A percentile compares a stretch with the other conserved stretches of the same genome.
Conservation (phyloP, 345 rosid species). For the Rhizophora mangle region DNA sequence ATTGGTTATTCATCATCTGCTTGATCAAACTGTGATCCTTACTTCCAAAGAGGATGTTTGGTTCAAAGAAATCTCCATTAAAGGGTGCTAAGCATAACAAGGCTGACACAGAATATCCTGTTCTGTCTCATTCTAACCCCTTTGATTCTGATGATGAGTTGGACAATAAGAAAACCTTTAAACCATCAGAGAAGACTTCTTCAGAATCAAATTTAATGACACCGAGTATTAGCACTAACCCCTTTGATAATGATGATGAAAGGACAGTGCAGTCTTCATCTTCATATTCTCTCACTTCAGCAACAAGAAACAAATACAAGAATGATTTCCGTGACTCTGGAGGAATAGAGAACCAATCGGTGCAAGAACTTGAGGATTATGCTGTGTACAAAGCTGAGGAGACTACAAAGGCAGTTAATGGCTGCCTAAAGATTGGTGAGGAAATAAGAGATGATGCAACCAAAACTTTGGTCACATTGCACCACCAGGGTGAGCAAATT, state of each 20-base stretch:
- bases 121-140: slow-evolving; percentile 58
- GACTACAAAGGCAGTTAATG: slow-evolving; percentile 75
- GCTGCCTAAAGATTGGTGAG: slow-evolving; percentile 86
- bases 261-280: slow-evolving; percentile 34
- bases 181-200: slow-evolving; percentile 49
- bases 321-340: slow-evolving; percentile 78
- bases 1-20: slow-evolving; percentile 21
- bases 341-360: slow-evolving; percentile 82
- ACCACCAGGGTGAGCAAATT: slow-evolving; percentile 92
- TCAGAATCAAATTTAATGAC: slow-evolving; percentile 52
- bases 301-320: slow-evolving; percentile 58
- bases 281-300: slow-evolving; percentile 35
- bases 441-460: slow-evolving; percentile 88
- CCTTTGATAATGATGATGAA: slow-evolving; percentile 48
- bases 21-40: slow-evolving; percentile 15
- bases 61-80: slow-evolving; percentile 62
- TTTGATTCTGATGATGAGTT: slow-evolving; percentile 76
- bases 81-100: slow-evolving; percentile 51
- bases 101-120: slow-evolving; percentile 38
- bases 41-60: slow-evolving; percentile 48
- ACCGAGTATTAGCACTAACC: slow-evolving; percentile 39
- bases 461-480: slow-evolving; percentile 68
- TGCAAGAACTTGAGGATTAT: slow-evolving; percentile 83
- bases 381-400: slow-evolving; percentile 93
- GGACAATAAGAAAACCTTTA: slow-evolving; percentile 46